Evolutionary conservation across 352 stramenopile genomes (phyloP).

Genomic region (Globisporangium nodosum): DNA sequence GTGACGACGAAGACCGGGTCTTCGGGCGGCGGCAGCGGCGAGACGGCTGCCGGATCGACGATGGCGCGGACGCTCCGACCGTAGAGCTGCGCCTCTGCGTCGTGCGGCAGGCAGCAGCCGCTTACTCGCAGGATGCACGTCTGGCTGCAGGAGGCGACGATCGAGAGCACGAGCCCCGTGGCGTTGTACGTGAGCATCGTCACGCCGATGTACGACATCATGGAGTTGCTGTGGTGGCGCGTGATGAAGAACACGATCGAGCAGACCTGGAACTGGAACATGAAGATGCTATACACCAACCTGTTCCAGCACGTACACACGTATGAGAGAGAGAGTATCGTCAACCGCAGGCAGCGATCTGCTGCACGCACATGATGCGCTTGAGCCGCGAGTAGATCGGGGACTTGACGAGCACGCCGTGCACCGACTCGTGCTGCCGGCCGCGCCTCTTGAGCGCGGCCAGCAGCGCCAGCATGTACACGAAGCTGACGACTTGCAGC

Average conservation of each 20-base stretch:
- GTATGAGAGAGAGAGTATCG: not conserved
- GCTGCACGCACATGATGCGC: conserved; percentile 30
- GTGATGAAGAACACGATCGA: conserved; percentile 40
- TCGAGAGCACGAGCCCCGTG: conserved; percentile 25
- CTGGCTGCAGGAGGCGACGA: conserved; percentile 42
- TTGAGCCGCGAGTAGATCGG: conserved; percentile 53
- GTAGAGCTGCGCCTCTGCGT: conserved; percentile 37
- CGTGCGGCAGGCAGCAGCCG: conserved; percentile 37
- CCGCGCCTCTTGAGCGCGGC: conserved; percentile 39
- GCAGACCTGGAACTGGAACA: conserved; percentile 40
- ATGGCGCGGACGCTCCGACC: conserved; percentile 3
- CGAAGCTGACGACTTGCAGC: conserved; percentile 35
- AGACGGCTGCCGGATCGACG: conserved; percentile 9
- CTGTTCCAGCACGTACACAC: conserved; percentile 1
- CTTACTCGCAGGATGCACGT: conserved; percentile 36
- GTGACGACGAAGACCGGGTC: conserved; percentile 72
- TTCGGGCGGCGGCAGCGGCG: conserved; percentile 26
- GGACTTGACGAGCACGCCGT: conserved; percentile 45
- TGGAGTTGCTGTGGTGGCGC: not conserved
- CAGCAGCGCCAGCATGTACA: conserved; percentile 38
- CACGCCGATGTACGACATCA: conserved; percentile 31
- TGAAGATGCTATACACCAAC: conserved; percentile 47
- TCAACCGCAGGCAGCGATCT: not conserved
- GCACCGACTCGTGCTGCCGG: conserved; percentile 44
- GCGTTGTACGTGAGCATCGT: conserved; percentile 35